Base-by-base conservation (phyloP, 495 filamentous ascomycete genomes). In the Aspergillus egyptiacus region DNA sequence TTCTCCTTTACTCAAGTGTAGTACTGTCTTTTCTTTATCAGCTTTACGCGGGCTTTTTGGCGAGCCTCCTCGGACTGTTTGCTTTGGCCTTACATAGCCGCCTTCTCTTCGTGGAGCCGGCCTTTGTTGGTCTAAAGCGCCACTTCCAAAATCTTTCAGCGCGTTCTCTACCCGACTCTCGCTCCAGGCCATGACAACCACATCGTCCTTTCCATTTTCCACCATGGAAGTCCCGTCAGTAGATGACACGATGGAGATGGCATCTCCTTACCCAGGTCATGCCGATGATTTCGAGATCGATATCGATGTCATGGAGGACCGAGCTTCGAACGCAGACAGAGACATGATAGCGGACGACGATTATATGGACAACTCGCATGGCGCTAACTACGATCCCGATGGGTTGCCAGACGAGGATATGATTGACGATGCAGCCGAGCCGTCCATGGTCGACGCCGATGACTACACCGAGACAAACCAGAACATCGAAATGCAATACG, bases 201-300 rank as follows among this genome's bases (percentile, higher is more conserved):
- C 61, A 32, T 57, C 62, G 23, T 61, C 68, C 20, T 41, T 70
- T 28, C 27, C 56, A 24, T 63, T 67, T 57, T 27, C 65, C 35
- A 51, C 57, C 25, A 75, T 73, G 70, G 70, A 73, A 35, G 57
- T 64, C n/a, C 65, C 68, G n/a, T 43, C 47, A 17, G 45, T 59
- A 22, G 69, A 73, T 37, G 70, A 74, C 41, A 67, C 63, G 38
- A 83, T 84, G 79, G 78, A 77, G 48, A 72, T 78, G 63, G 73
- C 67, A 14, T 73, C 72, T 33, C 71, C 71, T 22, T 72, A 72
- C 31, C 60, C 65, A 13, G 71, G 66, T 2, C 65, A 68, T 32
- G 77, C 72, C 33, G 83, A 87, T 58, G 82, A 86, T 53, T 84
- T 86, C 45, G 86, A 89, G 47, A 85, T 89, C 54, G 84, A 89